Percentiles rank a stretch among this genome's conserved stretches.
Conservation (phyloP, 2,329 filamentous ascomycete species). For the Hypoxylon sp. region DNA sequence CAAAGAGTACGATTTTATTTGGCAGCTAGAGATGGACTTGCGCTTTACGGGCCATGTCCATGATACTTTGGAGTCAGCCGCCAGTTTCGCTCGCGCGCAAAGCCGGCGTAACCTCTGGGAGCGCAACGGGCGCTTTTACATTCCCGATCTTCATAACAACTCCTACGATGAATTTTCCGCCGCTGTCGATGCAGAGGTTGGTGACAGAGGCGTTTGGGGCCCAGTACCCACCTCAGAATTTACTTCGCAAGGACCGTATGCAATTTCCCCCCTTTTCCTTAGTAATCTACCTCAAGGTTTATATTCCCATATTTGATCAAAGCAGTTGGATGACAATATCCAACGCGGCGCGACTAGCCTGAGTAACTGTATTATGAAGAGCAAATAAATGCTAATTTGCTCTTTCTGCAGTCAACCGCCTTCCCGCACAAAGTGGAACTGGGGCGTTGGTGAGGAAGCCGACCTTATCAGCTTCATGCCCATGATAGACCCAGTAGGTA, state of each 20-base stretch:
- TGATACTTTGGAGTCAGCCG: conserved; percentile 58
- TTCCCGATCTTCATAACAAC: conserved; percentile 72
- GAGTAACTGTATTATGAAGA: neutral
- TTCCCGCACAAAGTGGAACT: conserved; percentile 53
- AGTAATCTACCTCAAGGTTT: neutral
- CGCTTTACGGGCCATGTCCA: conserved; percentile 72
- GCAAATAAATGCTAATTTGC: neutral
- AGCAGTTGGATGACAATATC: neutral
- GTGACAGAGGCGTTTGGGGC: conserved; percentile 63
- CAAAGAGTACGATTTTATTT: conserved; percentile 69
- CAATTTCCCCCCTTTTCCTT: neutral
- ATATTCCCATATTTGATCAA: neutral
- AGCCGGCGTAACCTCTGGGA: conserved; percentile 79
- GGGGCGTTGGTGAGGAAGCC: conserved; percentile 76
- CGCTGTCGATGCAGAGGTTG: conserved; percentile 58
- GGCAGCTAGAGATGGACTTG: conserved; percentile 77
- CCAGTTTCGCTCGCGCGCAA: conserved; percentile 73
- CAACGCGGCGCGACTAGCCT: neutral
- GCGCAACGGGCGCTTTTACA: conserved; percentile 78
- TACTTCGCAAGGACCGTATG: conserved; percentile 60
- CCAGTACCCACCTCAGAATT: conserved; percentile 56
- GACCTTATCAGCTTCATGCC: conserved; percentile 82
- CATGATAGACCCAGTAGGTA: conserved; percentile 75
- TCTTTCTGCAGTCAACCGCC: conserved; percentile 7
- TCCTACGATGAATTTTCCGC: conserved; percentile 73